Evolutionary conservation across 345 rosid genomes (phyloP).

Genomic region (Lumnitzera littorea): DNA sequence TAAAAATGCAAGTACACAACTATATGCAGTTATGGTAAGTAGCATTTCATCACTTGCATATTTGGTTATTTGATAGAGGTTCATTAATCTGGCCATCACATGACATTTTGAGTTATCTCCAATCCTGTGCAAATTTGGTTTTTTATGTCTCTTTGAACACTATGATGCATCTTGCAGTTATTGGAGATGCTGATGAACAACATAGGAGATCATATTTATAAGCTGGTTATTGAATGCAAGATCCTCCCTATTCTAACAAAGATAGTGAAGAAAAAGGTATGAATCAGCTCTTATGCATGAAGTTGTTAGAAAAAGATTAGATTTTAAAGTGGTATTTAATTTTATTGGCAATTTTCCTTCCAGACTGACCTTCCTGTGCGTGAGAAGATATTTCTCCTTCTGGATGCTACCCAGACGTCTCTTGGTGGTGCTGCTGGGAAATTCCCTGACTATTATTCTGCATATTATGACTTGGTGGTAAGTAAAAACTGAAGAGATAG

Average conservation of each 20-base stretch:
- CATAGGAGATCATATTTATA: slow-evolving; percentile 69
- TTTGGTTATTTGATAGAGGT: not conserved
- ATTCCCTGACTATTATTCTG: slow-evolving; percentile 78
- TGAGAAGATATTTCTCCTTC: slow-evolving; percentile 87
- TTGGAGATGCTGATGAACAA: slow-evolving; percentile 97
- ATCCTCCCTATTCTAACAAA: slow-evolving; percentile 75
- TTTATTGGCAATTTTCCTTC: slow-evolving; percentile 7
- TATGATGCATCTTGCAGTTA: slow-evolving; percentile 37
- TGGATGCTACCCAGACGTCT: slow-evolving; percentile 94
- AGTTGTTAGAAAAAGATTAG: not conserved
- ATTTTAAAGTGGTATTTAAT: slow-evolving; percentile 14
- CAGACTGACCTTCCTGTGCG: slow-evolving; percentile 83
- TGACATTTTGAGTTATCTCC: not conserved
- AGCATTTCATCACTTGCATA: not conserved
- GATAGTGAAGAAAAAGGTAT: slow-evolving; percentile 94
- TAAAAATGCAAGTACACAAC: slow-evolving; percentile 51
- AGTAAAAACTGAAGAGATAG: slow-evolving; percentile 20
- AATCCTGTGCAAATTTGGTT: not conserved
- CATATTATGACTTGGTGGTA: slow-evolving; percentile 91
- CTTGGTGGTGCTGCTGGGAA: slow-evolving; percentile 88
- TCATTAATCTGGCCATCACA: not conserved
- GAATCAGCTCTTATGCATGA: slow-evolving; percentile 10
- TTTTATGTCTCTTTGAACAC: not conserved
- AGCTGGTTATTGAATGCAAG: slow-evolving; percentile 69
- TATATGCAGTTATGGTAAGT: slow-evolving; percentile 78